A percentile compares a stretch with the other conserved stretches of the same genome.
phyloP scores from a whole-genome alignment of 2,329 filamentous ascomycete species.

The Fusarium beomiforme region DNA sequence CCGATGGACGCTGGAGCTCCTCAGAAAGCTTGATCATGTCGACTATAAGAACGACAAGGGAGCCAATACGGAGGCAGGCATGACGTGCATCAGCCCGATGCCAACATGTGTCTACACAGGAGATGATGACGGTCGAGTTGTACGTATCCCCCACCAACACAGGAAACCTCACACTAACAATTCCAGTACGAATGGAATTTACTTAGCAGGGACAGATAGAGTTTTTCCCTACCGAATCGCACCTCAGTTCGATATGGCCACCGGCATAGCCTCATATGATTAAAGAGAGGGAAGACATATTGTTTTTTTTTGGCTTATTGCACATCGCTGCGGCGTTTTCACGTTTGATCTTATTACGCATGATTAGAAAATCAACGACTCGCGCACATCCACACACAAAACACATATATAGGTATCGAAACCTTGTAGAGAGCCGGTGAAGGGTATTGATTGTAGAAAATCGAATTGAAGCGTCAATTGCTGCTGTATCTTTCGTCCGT shows the following conservation, averaged over 20 bases:
- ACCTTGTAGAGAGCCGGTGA: slow-evolving; percentile 11
- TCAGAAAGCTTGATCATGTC: slow-evolving; percentile 84
- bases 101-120: slow-evolving; percentile 89
- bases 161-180: slow-evolving; percentile 1
- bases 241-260: slow-evolving; percentile 29
- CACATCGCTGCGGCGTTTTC: slow-evolving; percentile 29
- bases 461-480: slow-evolving; percentile 45
- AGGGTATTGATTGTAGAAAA: slow-evolving; percentile 27
- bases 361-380: slow-evolving; percentile 29
- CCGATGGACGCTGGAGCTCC: slow-evolving; percentile 78
- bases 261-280: slow-evolving; percentile 26
- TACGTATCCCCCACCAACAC: slow-evolving; percentile 50
- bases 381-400: slow-evolving; percentile 22
- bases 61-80: slow-evolving; percentile 70
- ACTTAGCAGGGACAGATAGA: slow-evolving; percentile 66
- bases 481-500: slow-evolving; percentile 31
- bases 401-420: slow-evolving; percentile 24
- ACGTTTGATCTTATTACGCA: slow-evolving; percentile 11
- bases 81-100: slow-evolving; percentile 88
- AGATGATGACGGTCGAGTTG: slow-evolving; percentile 91
- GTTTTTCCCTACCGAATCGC: slow-evolving; percentile 41
- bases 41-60: slow-evolving; percentile 71
- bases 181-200: slow-evolving; percentile 71
- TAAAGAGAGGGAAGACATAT: not conserved
- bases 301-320: slow-evolving; percentile 19